Percentiles rank a stretch among this genome's conserved stretches.
Evolutionary conservation across 768 basidiomycete species (phyloP).

Genomic region (Lactifluus piperatus): DNA sequence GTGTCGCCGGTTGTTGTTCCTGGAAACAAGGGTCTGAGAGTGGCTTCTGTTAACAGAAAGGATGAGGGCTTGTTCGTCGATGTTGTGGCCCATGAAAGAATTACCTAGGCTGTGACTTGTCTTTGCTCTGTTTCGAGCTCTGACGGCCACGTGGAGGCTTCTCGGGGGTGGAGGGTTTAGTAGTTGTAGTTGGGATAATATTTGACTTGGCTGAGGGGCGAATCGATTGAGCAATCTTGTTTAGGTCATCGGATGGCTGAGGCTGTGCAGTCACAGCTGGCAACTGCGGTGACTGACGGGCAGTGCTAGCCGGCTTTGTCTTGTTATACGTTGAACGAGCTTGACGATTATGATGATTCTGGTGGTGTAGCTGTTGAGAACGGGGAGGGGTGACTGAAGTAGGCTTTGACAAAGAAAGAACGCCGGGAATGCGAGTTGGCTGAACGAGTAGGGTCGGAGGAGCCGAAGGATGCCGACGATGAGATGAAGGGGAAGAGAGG

Average conservation of each 20-base stretch:
- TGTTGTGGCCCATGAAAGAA: background rate
- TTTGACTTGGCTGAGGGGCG: background rate
- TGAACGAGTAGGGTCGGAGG: constrained; percentile 60
- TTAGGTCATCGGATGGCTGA: constrained; percentile 25
- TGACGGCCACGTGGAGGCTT: constrained; percentile 28
- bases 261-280: constrained; percentile 22
- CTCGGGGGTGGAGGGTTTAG: constrained; percentile 17
- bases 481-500: constrained; percentile 24
- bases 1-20: constrained; percentile 36
- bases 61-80: background rate
- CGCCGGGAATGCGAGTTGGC: constrained; percentile 64
- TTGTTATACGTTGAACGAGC: constrained; percentile 32
- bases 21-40: constrained; percentile 36
- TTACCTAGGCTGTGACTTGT: constrained; percentile 38
- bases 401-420: constrained; percentile 62
- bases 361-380: constrained; percentile 30
- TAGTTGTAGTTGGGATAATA: constrained; percentile 11
- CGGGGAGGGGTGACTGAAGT: constrained; percentile 28
- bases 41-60: constrained; percentile 31
- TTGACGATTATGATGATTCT: constrained; percentile 15
- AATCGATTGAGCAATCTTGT: constrained; percentile 26
- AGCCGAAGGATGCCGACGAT: constrained; percentile 58
- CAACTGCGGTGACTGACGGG: constrained; percentile 16
- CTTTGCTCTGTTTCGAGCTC: constrained; percentile 35
- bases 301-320: constrained; percentile 22